Percentiles rank a stretch among this genome's conserved stretches.
phyloP scores from a whole-genome alignment of 176 grass and related monocot species.

The Zea mays region Zm-B73-REFERENCE-NAM-5.0 NC_050103.1:118394501-118395000 shows the following conservation, averaged over 20 bases:
- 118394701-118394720: neutral
- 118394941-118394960: neutral
- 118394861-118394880: no score
- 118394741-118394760: neutral
- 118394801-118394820: neutral
- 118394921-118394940: neutral
- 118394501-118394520: neutral
- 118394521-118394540: neutral
- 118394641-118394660: neutral
- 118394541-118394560: neutral
- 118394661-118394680: neutral
- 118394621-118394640: neutral
- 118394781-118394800: neutral
- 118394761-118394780: neutral
- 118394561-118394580: neutral
- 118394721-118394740: neutral
- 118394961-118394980: conserved; percentile 10
- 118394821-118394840: neutral
- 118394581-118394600: neutral
- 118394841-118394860: neutral
- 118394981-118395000: neutral
- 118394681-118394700: neutral
- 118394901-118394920: neutral
- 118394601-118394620: neutral
- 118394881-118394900: no score